A percentile compares a stretch with the other conserved stretches of the same genome.
Evolutionary conservation across 1,284 basidiomycete genomes (phyloP).

Genomic region (Mycosarcoma mackinlayi): DNA sequence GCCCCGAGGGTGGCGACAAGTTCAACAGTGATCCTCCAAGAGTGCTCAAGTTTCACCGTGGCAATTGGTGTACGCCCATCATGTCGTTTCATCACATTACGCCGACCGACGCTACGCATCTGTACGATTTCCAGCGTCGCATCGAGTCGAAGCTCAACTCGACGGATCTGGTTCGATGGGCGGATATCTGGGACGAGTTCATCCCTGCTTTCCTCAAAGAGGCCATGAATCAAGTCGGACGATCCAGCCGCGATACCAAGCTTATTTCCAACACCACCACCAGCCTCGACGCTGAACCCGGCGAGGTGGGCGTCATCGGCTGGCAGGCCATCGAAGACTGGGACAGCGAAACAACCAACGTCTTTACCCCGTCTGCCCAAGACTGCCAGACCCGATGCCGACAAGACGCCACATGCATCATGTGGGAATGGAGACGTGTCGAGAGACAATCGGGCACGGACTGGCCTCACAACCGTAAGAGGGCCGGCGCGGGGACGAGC

Average conservation of each 20-base stretch:
- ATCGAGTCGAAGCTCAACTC: slow-evolving; percentile 18
- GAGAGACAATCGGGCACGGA: not conserved
- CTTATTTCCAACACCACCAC: no score
- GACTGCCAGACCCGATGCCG: slow-evolving; percentile 25
- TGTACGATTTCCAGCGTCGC: slow-evolving; percentile 39
- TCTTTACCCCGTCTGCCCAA: not conserved
- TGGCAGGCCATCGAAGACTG: slow-evolving; percentile 44
- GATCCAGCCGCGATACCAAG: not conserved
- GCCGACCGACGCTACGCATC: slow-evolving; percentile 13
- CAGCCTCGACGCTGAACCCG: slow-evolving; percentile 3
- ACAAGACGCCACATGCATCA: slow-evolving; percentile 5
- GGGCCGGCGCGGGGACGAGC: not conserved
- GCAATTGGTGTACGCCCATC: slow-evolving; percentile 38
- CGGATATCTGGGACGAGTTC: slow-evolving; percentile 45
- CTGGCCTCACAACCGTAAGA: no score
- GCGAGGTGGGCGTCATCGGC: slow-evolving; percentile 14
- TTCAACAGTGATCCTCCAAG: slow-evolving; percentile 40
- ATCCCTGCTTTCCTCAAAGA: slow-evolving; percentile 13
- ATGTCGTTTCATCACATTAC: slow-evolving; percentile 52
- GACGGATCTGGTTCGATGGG: slow-evolving; percentile 13
- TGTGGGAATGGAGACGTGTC: slow-evolving; percentile 29
- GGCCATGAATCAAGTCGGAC: slow-evolving; percentile 3
- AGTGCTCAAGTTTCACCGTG: slow-evolving; percentile 18
- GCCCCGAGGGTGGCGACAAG: slow-evolving; percentile 13
- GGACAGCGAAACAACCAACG: slow-evolving; percentile 28